A percentile compares a stretch with the other conserved stretches of the same genome.
Evolutionary conservation across 306 rosid species (phyloP).

Genomic region (Gleditsia sinensis): DNA sequence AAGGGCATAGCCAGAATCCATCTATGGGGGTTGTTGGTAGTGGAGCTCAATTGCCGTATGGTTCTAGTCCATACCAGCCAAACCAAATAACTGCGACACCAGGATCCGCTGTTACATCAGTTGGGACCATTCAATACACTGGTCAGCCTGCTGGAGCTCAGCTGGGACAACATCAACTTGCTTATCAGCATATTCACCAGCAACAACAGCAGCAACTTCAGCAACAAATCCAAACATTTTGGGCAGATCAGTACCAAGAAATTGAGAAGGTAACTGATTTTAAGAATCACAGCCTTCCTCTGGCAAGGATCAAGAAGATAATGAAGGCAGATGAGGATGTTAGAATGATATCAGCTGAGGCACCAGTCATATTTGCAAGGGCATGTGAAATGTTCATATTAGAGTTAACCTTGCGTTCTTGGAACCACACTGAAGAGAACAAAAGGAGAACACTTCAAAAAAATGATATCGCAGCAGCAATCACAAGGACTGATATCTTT

Average conservation of each 20-base stretch:
- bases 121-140: constrained; percentile 44
- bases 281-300: constrained; percentile 61
- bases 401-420: constrained; percentile 59
- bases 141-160: constrained; percentile 58
- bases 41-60: constrained; percentile 48
- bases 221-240: constrained; percentile 49
- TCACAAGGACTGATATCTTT: constrained; percentile 57
- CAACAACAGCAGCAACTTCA: constrained; percentile 61
- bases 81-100: constrained; percentile 47
- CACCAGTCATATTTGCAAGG: constrained; percentile 56
- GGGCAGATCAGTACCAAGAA: constrained; percentile 55
- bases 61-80: constrained; percentile 48
- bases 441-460: constrained; percentile 60
- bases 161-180: constrained; percentile 56
- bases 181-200: constrained; percentile 66
- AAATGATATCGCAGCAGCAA: constrained; percentile 59
- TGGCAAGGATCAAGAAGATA: constrained; percentile 63
- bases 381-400: constrained; percentile 60
- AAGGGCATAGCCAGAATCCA: constrained; percentile 54
- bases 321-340: constrained; percentile 67
- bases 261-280: constrained; percentile 57
- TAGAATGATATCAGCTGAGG: constrained; percentile 60
- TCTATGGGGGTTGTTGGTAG: constrained; percentile 52
- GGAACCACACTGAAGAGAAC: constrained; percentile 66
- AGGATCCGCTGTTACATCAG: constrained; percentile 39